phyloP scores from a whole-genome alignment of 2,329 filamentous ascomycete species.

The Xylaria sp. region DNA sequence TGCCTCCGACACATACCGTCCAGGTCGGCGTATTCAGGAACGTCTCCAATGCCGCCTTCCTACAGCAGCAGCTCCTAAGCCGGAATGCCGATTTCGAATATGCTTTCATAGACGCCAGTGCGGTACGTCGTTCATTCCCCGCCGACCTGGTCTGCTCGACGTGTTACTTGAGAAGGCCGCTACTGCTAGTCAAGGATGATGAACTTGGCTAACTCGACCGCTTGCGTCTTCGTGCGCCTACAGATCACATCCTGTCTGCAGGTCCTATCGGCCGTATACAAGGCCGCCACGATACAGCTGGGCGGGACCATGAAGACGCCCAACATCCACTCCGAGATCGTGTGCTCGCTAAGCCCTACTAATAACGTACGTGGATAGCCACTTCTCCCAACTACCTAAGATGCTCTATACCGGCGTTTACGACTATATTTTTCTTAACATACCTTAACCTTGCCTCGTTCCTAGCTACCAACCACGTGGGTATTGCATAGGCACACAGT shows the following conservation, averaged over 20 bases:
- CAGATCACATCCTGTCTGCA: conserved; percentile 74
- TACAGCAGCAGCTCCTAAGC: conserved; percentile 82
- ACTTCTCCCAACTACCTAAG: neutral
- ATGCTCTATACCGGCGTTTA: neutral
- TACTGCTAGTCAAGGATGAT: neutral
- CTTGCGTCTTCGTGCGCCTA: neutral
- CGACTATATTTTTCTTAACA: conserved; percentile 4
- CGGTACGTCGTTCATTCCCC: conserved; percentile 71
- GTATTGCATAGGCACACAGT: neutral
- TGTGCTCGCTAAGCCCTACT: conserved; percentile 76
- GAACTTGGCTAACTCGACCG: neutral
- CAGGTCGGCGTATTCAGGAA: conserved; percentile 76
- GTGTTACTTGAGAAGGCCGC: neutral
- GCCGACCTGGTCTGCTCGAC: too few species aligned
- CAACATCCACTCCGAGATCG: conserved; percentile 88
- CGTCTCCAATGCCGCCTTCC: conserved; percentile 74
- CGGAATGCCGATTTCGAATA: conserved; percentile 89
- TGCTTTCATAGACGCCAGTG: conserved; percentile 84
- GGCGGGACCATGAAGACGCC: conserved; percentile 70
- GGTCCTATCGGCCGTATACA: conserved; percentile 74
- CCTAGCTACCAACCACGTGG: conserved; percentile 6
- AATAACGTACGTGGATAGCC: conserved; percentile 66
- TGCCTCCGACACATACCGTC: conserved; percentile 68
- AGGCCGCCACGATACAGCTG: conserved; percentile 69
- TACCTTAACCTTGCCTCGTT: conserved; percentile 3